phyloP scores from a whole-genome alignment of 805 yeast species.

The Candida oleophila region DNA sequence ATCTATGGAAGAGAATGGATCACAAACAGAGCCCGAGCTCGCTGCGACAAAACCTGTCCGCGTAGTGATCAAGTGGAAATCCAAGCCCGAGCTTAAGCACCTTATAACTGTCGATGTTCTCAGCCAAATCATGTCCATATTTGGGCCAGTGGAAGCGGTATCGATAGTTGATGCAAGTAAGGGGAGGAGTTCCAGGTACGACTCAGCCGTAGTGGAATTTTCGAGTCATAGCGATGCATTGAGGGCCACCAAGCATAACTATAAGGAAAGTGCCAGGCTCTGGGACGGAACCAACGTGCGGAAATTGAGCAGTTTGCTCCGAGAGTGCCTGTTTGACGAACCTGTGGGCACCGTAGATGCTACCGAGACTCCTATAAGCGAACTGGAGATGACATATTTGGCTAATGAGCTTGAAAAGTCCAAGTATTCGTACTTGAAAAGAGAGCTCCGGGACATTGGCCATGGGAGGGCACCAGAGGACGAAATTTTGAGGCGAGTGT shows the following conservation, averaged over 20 bases:
- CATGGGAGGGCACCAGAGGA: not conserved
- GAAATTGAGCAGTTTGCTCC: conserved; percentile 46
- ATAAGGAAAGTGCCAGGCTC: conserved; percentile 34
- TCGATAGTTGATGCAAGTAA: conserved; percentile 5
- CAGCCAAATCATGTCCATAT: conserved; percentile 41
- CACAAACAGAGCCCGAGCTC: too few relatives aligned
- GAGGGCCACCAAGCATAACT: conserved; percentile 43
- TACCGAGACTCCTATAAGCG: not conserved
- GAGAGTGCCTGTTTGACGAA: conserved; percentile 25
- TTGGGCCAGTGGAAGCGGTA: conserved; percentile 36
- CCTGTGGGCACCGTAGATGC: not conserved
- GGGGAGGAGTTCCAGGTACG: conserved; percentile 25
- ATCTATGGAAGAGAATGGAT: too few relatives aligned
- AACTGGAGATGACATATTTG: not conserved
- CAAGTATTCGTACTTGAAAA: not conserved
- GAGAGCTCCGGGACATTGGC: not conserved
- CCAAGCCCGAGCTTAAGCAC: conserved; percentile 32
- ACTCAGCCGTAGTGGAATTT: conserved; percentile 37
- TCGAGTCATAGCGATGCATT: conserved; percentile 22
- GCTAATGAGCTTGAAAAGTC: not conserved
- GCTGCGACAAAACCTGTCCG: conserved; percentile 14
- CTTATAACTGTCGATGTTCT: conserved; percentile 32
- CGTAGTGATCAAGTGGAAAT: conserved; percentile 44
- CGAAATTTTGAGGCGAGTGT: not conserved
- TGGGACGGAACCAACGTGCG: conserved; percentile 49